Evolutionary conservation across 805 yeast species (phyloP), one percentile per base, ranked within the genome.

Genomic region (Metschnikowia baotianmanensis): DNA sequence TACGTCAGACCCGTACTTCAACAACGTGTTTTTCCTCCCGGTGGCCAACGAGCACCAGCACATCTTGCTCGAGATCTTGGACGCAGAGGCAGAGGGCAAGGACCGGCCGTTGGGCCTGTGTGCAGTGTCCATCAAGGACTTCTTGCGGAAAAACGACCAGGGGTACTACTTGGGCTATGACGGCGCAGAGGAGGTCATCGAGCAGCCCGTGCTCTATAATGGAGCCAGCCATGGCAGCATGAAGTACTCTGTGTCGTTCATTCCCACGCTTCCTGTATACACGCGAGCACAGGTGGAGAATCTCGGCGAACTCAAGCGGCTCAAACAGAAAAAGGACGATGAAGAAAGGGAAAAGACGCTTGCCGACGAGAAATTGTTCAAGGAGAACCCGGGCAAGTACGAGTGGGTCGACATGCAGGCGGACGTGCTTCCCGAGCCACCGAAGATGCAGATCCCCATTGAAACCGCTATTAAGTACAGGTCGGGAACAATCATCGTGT

Each of bases 51-150:
- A 74, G 47, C 75, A 73, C 52, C 88, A 83, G 58, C 78, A 71
- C 46, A 59, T 82, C 40, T 62, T 74, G 22, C 55, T 86, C 28
- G 78, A 78, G 43, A 65, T 82, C 38, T 74, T 76, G 75, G 93
- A 86, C 62, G 81, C 77, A 35, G 88, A 85, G 59, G 69, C 71
- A 16, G 69, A 76, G 23, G 79, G 78, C 21, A 76, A 75, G 42
- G 89, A 84, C 58, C 74, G 89, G 53, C 54, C 75, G 1, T 65
- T 86, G 50, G 95, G 93, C 11, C 60, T 74, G 3, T 69, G 77
- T 24, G 71, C 76, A 19, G 60, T 83, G 18, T 63, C 78, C 9
- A 66, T 77, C 11, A 57, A 69, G 20, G 74, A 77, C 20, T 72
- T 72, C 44, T 60, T 81, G 50, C 68, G 70, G 53, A 71, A 69